A percentile compares a stretch with the other conserved stretches of the same genome.
These are phyloP conservation scores for Diospyros kaki DNA, from an alignment of 148 eudicot species.

Conservation along the genomic window DNA sequence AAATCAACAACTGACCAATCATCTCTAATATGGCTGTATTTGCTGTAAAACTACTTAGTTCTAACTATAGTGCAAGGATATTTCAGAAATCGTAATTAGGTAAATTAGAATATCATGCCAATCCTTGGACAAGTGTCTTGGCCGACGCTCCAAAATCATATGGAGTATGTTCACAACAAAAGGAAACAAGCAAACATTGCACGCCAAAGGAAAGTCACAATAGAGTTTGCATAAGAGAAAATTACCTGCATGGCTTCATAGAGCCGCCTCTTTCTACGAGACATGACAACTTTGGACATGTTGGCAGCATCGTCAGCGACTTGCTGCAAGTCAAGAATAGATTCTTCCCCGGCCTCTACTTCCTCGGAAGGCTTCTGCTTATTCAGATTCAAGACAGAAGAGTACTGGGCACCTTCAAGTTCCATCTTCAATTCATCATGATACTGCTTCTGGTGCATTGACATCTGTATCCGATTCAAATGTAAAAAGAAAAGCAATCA, in stretches of 20 bases:
- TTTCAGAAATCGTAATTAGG: neutral
- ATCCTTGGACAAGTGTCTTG: neutral
- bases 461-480: conserved; percentile 44
- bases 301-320: conserved; percentile 37
- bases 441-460: conserved; percentile 41
- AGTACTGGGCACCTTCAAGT: conserved; percentile 31
- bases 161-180: too few species aligned
- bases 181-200: neutral
- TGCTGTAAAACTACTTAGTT: neutral
- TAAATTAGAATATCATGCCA: neutral
- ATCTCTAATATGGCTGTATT: too few species aligned
- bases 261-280: conserved; percentile 51
- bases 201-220: neutral
- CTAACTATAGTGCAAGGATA: neutral
- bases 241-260: conserved; percentile 50
- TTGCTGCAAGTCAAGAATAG: conserved; percentile 24
- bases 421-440: conserved; percentile 73
- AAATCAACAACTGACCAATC: too few species aligned
- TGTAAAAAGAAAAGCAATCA: neutral
- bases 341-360: conserved; percentile 23
- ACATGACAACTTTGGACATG: conserved; percentile 45
- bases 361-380: conserved; percentile 20
- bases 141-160: neutral
- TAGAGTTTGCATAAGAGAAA: neutral
- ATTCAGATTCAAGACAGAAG: conserved; percentile 15